phyloP scores from a whole-genome alignment of 2,329 filamentous ascomycete genomes.

The Beauveria varroae region DNA sequence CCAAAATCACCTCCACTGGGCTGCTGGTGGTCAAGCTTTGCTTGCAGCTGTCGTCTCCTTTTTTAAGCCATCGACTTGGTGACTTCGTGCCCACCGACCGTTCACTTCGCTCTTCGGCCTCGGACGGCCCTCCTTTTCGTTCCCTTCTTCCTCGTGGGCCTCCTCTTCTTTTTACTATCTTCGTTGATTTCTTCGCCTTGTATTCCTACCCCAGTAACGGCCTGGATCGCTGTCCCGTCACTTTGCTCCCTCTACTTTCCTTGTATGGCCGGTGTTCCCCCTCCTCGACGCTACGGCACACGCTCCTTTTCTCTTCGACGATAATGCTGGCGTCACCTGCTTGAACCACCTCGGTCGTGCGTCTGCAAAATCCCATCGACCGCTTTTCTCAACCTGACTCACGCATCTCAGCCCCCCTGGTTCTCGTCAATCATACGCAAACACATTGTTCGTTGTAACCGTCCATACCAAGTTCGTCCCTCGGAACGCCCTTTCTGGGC shows the following conservation, averaged over 20 bases:
- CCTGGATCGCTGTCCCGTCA: background rate
- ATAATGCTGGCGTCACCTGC: constrained; percentile 3
- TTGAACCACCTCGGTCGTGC: background rate
- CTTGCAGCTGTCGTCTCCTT: constrained; percentile 3
- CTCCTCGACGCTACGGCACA: background rate
- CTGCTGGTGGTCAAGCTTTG: background rate
- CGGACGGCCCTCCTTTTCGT: background rate
- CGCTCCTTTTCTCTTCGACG: constrained; percentile 1
- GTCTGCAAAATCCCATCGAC: background rate
- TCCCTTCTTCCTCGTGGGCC: background rate
- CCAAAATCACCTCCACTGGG: background rate
- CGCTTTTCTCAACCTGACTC: background rate
- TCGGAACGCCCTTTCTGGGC: background rate
- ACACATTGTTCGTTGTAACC: background rate
- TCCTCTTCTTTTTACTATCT: background rate
- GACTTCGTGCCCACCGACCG: background rate
- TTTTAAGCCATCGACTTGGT: constrained; percentile 3
- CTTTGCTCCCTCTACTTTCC: background rate
- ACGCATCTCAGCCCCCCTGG: background rate
- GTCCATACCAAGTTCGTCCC: background rate
- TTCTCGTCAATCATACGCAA: background rate
- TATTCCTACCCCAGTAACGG: background rate
- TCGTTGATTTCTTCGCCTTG: background rate
- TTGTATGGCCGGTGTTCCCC: background rate
- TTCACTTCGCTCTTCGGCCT: background rate